These are phyloP conservation scores for Macrophomina tecta DNA, from an alignment of 2,329 filamentous ascomycete species.

Conservation along the genomic window DNA sequence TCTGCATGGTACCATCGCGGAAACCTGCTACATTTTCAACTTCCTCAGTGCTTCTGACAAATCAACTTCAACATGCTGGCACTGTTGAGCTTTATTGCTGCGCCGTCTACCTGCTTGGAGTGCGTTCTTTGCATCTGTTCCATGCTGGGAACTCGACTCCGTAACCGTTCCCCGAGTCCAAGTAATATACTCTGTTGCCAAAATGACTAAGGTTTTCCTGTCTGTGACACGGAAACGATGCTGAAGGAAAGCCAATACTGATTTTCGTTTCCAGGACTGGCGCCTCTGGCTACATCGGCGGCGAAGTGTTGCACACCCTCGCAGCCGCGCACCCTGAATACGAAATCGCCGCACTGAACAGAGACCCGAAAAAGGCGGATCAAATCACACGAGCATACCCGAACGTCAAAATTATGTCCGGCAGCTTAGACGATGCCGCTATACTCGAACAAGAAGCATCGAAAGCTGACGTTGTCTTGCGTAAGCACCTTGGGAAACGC, in stretches of 20 bases:
- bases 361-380: not conserved
- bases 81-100: not conserved
- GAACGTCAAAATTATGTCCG: not conserved
- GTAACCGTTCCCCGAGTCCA: too few species aligned
- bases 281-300: constrained; percentile 26
- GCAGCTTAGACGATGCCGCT: constrained; percentile 3
- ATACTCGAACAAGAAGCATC: not conserved
- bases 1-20: not conserved
- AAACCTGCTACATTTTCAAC: not conserved
- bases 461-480: constrained; percentile 34
- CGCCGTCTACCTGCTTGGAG: not conserved
- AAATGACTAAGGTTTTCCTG: constrained; percentile 5
- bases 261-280: not conserved
- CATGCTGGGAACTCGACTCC: too few species aligned
- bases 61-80: not conserved
- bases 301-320: constrained; percentile 14
- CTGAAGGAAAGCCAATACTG: too few species aligned
- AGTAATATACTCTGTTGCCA: not conserved
- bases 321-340: constrained; percentile 14
- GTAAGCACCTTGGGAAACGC: not conserved
- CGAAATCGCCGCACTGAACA: constrained; percentile 7
- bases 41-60: not conserved
- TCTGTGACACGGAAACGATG: not conserved
- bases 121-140: not conserved
- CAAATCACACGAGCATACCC: constrained; percentile 4